Evolutionary conservation across 331 rosid species (phyloP).

Genomic region (Saraca asoca): DNA sequence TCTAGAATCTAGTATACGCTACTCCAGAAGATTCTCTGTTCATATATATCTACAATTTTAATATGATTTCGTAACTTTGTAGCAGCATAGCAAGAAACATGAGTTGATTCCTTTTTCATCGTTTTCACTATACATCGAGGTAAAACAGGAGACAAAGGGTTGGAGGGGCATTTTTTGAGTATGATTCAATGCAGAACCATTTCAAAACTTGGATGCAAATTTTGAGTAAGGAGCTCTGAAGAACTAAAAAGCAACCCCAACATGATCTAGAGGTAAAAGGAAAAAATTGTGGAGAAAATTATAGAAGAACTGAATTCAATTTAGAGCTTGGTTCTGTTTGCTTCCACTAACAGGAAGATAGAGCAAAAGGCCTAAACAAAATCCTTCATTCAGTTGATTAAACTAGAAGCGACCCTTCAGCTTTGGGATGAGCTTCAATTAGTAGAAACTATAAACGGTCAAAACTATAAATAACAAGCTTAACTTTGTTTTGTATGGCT

Average conservation of each 20-base stretch:
- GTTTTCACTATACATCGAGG: slow-evolving; percentile 26
- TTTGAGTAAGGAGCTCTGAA: not conserved
- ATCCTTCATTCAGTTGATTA: slow-evolving; percentile 18
- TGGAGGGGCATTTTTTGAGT: slow-evolving; percentile 10
- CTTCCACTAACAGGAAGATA: slow-evolving; percentile 13
- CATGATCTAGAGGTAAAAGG: slow-evolving; percentile 23
- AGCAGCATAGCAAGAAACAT: not conserved
- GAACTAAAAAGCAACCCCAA: slow-evolving; percentile 14
- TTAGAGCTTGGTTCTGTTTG: too few species aligned
- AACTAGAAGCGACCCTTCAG: slow-evolving; percentile 12
- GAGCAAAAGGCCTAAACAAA: slow-evolving; percentile 1
- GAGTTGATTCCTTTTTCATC: too few species aligned
- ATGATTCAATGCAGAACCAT: slow-evolving; percentile 27
- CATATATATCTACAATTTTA: not conserved
- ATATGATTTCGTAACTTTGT: slow-evolving; percentile 1
- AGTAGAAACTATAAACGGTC: not conserved
- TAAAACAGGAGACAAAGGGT: slow-evolving; percentile 7
- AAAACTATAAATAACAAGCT: slow-evolving; percentile 5
- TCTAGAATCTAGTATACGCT: slow-evolving; percentile 2
- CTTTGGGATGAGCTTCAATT: not conserved
- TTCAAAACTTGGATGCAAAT: slow-evolving; percentile 31
- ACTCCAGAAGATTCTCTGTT: slow-evolving; percentile 11
- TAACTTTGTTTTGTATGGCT: slow-evolving; percentile 1
- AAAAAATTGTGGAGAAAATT: not conserved
- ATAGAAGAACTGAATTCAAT: slow-evolving; percentile 9